These are phyloP conservation scores for Cyberlindnera americana DNA, from an alignment of 805 yeast species.

Conservation along the genomic window DNA sequence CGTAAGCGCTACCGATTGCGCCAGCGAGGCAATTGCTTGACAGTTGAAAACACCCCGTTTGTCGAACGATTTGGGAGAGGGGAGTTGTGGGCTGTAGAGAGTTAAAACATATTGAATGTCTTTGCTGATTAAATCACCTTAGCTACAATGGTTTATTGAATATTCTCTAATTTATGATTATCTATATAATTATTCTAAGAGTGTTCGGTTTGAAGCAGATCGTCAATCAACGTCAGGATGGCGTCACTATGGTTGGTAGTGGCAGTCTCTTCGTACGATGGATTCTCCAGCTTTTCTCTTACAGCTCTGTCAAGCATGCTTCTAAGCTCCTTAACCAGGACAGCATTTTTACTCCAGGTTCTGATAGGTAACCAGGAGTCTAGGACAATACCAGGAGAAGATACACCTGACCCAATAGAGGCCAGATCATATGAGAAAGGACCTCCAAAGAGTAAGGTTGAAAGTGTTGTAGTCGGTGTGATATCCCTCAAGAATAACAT, in stretches of 20 bases:
- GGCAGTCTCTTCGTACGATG: constrained; percentile 31
- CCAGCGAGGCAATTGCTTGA: constrained; percentile 30
- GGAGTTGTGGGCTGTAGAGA: too few relatives aligned
- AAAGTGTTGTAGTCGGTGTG: constrained; percentile 74
- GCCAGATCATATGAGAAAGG: constrained; percentile 55
- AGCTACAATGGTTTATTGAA: too few relatives aligned
- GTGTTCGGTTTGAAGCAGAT: constrained; percentile 17
- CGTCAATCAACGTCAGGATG: constrained; percentile 39
- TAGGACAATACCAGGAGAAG: constrained; percentile 79
- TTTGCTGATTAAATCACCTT: too few relatives aligned
- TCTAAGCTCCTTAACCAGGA: constrained; percentile 69
- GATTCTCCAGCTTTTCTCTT: constrained; percentile 53
- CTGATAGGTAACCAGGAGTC: constrained; percentile 88
- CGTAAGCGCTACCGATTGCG: constrained; percentile 36
- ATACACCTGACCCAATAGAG: constrained; percentile 37
- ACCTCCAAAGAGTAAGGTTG: constrained; percentile 82
- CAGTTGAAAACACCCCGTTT: background rate
- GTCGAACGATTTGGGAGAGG: background rate
- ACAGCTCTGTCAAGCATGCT: constrained; percentile 63
- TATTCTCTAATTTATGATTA: too few relatives aligned
- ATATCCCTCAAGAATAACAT: constrained; percentile 70
- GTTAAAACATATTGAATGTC: too few relatives aligned
- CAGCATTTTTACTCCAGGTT: constrained; percentile 95
- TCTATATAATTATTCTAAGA: constrained; percentile 4
- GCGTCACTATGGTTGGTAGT: constrained; percentile 27